Percentiles rank a stretch among this genome's conserved stretches.
Evolutionary conservation across 2,329 filamentous ascomycete genomes (phyloP).

Genomic region (Stylonectria norvegica): DNA sequence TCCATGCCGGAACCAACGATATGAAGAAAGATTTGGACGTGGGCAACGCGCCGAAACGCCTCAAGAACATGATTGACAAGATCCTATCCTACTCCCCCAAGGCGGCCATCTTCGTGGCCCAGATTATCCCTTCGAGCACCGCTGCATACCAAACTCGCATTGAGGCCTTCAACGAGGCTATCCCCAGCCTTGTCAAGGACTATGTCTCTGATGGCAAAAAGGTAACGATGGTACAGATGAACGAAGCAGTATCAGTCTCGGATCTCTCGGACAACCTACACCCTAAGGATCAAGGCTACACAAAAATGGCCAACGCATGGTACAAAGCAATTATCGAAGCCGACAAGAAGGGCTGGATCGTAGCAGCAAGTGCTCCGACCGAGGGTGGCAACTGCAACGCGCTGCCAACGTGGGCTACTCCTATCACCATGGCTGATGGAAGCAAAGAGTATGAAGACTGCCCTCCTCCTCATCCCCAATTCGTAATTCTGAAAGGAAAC

Average conservation of each 20-base stretch:
- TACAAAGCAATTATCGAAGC: background rate
- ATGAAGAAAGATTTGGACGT: background rate
- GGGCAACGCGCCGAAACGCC: background rate
- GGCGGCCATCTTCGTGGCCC: background rate
- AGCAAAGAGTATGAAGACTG: background rate
- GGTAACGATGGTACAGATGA: background rate
- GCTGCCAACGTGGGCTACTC: conserved; percentile 2
- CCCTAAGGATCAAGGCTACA: conserved; percentile 1
- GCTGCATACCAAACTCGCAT: background rate
- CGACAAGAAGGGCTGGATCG: background rate
- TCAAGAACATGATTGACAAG: conserved; percentile 4
- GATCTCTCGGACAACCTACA: conserved; percentile 1
- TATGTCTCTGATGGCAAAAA: background rate
- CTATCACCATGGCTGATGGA: conserved; percentile 3
- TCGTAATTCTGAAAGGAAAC: background rate
- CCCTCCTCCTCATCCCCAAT: background rate
- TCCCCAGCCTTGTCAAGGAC: background rate
- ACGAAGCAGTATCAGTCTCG: background rate
- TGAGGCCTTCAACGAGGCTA: background rate
- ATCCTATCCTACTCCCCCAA: conserved; percentile 1
- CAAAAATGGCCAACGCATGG: conserved; percentile 1
- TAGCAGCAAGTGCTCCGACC: background rate
- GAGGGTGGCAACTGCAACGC: background rate
- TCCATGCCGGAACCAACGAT: conserved; percentile 5
- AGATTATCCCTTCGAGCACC: conserved; percentile 1